A percentile compares a stretch with the other conserved stretches of the same genome.
Conservation (phyloP, 345 rosid species). For the Raphanus raphanistrum region DNA sequence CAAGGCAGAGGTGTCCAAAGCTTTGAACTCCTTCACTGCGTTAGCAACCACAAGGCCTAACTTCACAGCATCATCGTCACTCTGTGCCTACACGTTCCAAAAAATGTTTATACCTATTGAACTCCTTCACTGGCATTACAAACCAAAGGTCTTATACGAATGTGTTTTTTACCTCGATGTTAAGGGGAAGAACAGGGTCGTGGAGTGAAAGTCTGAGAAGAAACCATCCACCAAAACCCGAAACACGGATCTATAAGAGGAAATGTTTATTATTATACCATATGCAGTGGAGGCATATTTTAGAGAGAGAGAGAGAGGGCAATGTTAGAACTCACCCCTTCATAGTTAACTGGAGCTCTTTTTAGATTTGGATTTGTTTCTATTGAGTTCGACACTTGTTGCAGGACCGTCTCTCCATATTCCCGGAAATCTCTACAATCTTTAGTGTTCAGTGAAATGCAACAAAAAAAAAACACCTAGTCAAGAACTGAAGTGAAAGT, state of each 20-base stretch:
- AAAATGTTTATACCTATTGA: background rate
- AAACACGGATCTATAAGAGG: slow-evolving; percentile 73
- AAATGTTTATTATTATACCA: slow-evolving; percentile 5
- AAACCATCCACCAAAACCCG: slow-evolving; percentile 96
- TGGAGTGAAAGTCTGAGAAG: slow-evolving; percentile 97
- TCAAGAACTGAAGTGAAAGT: slow-evolving; percentile 6
- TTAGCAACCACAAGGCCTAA: slow-evolving; percentile 68
- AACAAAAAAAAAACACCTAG: background rate
- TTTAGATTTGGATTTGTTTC: slow-evolving; percentile 60
- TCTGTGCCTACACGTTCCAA: slow-evolving; percentile 54
- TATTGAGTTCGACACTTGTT: slow-evolving; percentile 65
- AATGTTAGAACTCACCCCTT: slow-evolving; percentile 62
- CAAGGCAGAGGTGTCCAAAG: slow-evolving; percentile 79
- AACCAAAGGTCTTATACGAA: too few relatives aligned
- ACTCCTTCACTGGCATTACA: background rate
- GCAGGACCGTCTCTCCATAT: slow-evolving; percentile 84
- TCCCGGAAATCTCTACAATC: slow-evolving; percentile 75
- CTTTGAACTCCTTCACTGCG: slow-evolving; percentile 68
- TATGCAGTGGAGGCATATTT: background rate
- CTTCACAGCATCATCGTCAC: slow-evolving; percentile 71
- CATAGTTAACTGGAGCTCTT: slow-evolving; percentile 82
- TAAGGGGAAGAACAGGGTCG: slow-evolving; percentile 98
- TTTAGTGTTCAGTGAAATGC: background rate
- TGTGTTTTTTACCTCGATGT: slow-evolving; percentile 65
- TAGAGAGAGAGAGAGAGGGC: background rate